phyloP scores from a whole-genome alignment of 306 rosid species.

The Vigna unguiculata region DNA sequence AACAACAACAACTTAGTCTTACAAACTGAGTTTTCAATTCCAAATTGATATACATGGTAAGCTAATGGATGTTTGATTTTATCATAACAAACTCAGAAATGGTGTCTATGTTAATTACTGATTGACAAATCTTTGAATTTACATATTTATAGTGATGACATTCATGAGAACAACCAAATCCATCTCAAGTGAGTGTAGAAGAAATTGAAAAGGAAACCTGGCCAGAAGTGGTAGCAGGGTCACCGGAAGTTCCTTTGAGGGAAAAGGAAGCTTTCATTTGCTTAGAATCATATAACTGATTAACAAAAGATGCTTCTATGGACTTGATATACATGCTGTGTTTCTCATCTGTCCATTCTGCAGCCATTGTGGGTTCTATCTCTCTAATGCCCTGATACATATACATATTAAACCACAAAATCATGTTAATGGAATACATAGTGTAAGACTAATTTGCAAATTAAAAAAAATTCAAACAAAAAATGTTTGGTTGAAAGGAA shows the following conservation, averaged over 20 bases:
- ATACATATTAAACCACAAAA: background rate
- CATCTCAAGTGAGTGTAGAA: background rate
- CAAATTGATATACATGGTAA: too few relatives aligned
- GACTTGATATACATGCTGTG: slow-evolving; percentile 80
- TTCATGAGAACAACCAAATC: background rate
- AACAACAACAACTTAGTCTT: background rate
- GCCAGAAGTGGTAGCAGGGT: slow-evolving; percentile 43
- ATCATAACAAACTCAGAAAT: background rate
- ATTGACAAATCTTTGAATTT: background rate
- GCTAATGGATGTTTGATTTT: background rate
- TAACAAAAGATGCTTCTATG: slow-evolving; percentile 83
- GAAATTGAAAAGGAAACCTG: slow-evolving; percentile 58
- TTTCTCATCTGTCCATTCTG: slow-evolving; percentile 84
- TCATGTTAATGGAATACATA: background rate
- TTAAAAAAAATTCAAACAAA: background rate
- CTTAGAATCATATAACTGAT: slow-evolving; percentile 60
- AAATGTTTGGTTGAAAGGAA: background rate
- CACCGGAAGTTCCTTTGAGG: slow-evolving; percentile 1
- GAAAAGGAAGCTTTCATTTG: slow-evolving; percentile 44
- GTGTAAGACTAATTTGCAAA: background rate
- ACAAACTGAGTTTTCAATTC: too few relatives aligned
- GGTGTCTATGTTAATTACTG: background rate
- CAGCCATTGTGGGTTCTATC: slow-evolving; percentile 46
- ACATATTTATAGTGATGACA: background rate
- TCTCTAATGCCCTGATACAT: slow-evolving; percentile 48